A percentile compares a stretch with the other conserved stretches of the same genome.
phyloP scores from a whole-genome alignment of 768 basidiomycete species.

The Amanita subjunquillea region DNA sequence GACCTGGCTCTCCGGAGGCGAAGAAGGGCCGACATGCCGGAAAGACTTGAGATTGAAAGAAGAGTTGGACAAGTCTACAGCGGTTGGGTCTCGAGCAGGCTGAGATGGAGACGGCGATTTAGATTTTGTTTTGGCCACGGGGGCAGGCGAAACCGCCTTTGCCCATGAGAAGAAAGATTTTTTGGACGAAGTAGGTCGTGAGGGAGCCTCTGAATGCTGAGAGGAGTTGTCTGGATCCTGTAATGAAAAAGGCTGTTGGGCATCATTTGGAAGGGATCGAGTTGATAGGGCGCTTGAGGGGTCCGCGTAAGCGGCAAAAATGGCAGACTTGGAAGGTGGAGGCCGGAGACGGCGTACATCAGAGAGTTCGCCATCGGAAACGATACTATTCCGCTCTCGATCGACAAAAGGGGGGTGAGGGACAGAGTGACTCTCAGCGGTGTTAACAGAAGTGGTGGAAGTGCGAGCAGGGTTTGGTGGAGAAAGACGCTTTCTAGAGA shows the following conservation, averaged over 20 bases:
- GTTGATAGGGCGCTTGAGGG: constrained; percentile 44
- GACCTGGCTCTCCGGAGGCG: constrained; percentile 11
- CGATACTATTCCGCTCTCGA: constrained; percentile 21
- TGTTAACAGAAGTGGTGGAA: constrained; percentile 2
- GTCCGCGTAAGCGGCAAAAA: constrained; percentile 52
- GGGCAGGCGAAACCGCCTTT: constrained; percentile 17
- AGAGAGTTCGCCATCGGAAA: constrained; percentile 33
- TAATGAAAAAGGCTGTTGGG: constrained; percentile 19
- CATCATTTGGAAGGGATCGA: constrained; percentile 47
- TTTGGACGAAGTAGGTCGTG: constrained; percentile 12
- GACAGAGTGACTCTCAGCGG: not conserved
- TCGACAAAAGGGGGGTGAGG: constrained; percentile 19
- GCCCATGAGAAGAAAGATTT: constrained; percentile 24
- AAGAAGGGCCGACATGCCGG: constrained; percentile 43
- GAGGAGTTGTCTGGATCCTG: constrained; percentile 11
- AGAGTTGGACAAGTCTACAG: constrained; percentile 10
- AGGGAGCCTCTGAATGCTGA: not conserved
- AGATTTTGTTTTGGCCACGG: constrained; percentile 1
- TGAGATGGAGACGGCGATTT: not conserved
- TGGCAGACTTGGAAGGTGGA: constrained; percentile 52
- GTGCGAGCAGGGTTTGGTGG: not conserved
- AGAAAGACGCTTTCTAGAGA: constrained; percentile 19
- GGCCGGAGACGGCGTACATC: constrained; percentile 35
- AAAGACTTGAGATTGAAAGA: constrained; percentile 74
- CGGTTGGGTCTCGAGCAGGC: not conserved